phyloP scores from a whole-genome alignment of 306 rosid species.

The Cucurbita moschata region DNA sequence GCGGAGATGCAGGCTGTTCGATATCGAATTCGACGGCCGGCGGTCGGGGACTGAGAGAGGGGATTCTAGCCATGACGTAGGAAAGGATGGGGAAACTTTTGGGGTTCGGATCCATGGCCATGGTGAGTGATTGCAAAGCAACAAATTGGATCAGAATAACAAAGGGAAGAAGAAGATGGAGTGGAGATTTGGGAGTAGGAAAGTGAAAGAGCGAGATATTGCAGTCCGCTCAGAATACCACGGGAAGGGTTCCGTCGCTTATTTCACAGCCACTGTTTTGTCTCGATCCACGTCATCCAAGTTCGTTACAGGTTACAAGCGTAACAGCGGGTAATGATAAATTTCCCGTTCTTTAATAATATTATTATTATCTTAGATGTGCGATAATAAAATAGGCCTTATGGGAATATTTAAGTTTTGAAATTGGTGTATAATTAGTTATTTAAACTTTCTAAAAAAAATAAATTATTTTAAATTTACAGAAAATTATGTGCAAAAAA shows the following conservation, averaged over 20 bases:
- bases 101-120: conserved; percentile 76
- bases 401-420: too few relatives aligned
- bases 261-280: not conserved
- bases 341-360: not conserved
- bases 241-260: not conserved
- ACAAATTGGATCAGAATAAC: not conserved
- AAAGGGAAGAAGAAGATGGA: not conserved
- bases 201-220: not conserved
- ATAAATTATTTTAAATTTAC: too few relatives aligned
- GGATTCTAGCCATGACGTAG: conserved; percentile 66
- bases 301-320: not conserved
- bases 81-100: conserved; percentile 61
- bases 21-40: conserved; percentile 17
- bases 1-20: conserved; percentile 28
- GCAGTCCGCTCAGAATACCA: not conserved
- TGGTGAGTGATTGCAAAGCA: not conserved
- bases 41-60: conserved; percentile 20
- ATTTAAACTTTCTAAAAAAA: too few relatives aligned
- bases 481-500: too few relatives aligned
- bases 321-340: not conserved
- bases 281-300: not conserved
- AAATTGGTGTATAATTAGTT: too few relatives aligned
- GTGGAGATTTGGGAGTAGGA: not conserved
- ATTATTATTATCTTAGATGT: too few relatives aligned
- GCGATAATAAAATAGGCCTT: too few relatives aligned